Evolutionary conservation across 202 grass and related monocot species (phyloP), one percentile per base, ranked within the genome.

Genomic region (Setaria viridis): DNA sequence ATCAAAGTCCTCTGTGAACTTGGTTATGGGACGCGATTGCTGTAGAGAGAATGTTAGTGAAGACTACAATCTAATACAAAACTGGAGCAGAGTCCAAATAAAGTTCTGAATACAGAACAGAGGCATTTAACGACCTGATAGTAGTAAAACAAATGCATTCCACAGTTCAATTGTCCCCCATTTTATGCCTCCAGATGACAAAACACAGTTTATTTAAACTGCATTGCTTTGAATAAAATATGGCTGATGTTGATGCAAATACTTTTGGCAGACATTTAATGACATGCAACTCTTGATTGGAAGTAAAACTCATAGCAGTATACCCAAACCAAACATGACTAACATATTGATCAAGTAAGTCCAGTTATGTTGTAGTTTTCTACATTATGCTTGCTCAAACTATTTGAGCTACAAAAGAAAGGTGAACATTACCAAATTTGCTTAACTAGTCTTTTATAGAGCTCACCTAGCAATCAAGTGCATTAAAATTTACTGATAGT

Each of bases 1-100:
- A 94, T 97, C 92, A 2, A 97, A 97, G 80, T 98, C 93, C 76
- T 95, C 95, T 2, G 89, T 93, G 74, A 98, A 98, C 67, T 94
- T 95, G 51, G 91, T 92, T 81, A 92, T 67, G 3, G 85, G 84
- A 30, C 42, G 84, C 45, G 88, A 88, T 46, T 89, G 88, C 91
- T 95, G 74, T 37, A 83, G 35, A 76, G 51, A 33, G 57, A 60
- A 91, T 74, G 66, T 45, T 33, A 80, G 55, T 82, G 21, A 86
- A 77, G 45, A 73, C 59, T n/a, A 60, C 7, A 80, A 57, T 82
- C 41, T 29, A 81, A 19, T 29, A 79, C 67, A 63, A 59, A 57
- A 81, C 63, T 67, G 81, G 54, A 85, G 34, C 58, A 57, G 0
- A 77, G 2, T 39, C 21, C 16, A 62, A 37, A 33, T 9, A 67